Evolutionary conservation across 345 rosid genomes (phyloP).

Genomic region (Trapa incisa): DNA sequence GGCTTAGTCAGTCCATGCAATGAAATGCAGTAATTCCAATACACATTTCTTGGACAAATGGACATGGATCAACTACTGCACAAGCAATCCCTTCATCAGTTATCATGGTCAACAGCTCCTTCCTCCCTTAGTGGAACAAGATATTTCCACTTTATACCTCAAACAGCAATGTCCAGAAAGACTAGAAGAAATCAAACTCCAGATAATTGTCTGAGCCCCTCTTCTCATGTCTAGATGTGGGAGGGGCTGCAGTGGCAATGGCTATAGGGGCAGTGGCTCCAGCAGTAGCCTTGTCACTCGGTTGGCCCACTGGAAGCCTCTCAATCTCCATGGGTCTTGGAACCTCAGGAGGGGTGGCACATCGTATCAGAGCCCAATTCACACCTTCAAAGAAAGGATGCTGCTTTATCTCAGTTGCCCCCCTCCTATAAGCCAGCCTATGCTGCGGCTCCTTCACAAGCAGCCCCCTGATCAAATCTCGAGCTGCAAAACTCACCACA

Average conservation of each 20-base stretch:
- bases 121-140: neutral
- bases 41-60: conserved; percentile 1
- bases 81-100: neutral
- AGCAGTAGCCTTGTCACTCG: conserved; percentile 35
- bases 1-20: conserved; percentile 1
- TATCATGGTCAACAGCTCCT: neutral
- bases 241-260: conserved; percentile 18
- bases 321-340: conserved; percentile 70
- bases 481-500: conserved; percentile 69
- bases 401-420: conserved; percentile 90
- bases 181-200: conserved; percentile 91
- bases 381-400: conserved; percentile 91
- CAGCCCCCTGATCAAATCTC: conserved; percentile 72
- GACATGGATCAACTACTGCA: conserved; percentile 4
- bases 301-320: conserved; percentile 27
- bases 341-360: conserved; percentile 87
- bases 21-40: neutral
- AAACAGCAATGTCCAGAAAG: neutral
- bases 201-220: conserved; percentile 71
- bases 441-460: conserved; percentile 88
- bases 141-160: neutral
- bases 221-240: conserved; percentile 23
- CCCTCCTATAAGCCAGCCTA: conserved; percentile 70
- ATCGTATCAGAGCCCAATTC: conserved; percentile 88
- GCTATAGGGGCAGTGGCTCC: conserved; percentile 5